A percentile compares a stretch with the other conserved stretches of the same genome.
phyloP scores from a whole-genome alignment of 495 filamentous ascomycete genomes.

The Hyaloscypha bicolor region DNA sequence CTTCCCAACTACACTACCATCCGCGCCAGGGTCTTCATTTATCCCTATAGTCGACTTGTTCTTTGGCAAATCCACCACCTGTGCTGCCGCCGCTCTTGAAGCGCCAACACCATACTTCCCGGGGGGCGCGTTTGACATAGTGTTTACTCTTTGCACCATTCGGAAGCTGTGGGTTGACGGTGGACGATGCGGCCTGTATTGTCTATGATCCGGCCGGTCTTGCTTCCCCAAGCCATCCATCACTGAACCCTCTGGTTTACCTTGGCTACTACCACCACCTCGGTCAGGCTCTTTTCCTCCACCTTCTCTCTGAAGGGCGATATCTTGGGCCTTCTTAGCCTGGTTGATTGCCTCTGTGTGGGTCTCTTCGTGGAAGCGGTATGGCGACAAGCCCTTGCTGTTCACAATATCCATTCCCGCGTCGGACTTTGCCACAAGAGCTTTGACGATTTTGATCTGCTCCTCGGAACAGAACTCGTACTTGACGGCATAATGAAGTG shows the following conservation, averaged over 20 bases:
- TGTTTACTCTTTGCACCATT: not conserved
- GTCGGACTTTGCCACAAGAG: conserved; percentile 30
- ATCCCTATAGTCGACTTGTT: not conserved
- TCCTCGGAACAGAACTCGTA: conserved; percentile 29
- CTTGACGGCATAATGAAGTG: conserved; percentile 36
- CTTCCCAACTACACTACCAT: not conserved
- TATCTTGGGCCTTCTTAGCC: not conserved
- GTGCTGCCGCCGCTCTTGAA: not conserved
- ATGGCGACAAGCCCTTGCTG: conserved; percentile 33
- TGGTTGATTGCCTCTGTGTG: conserved; percentile 7
- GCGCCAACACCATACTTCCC: not conserved
- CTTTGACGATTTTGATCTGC: conserved; percentile 30
- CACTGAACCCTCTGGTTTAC: not conserved
- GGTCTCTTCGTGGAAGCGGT: conserved; percentile 30
- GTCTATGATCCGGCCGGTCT: not conserved
- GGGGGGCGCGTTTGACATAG: conserved; percentile 2
- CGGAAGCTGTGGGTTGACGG: not conserved
- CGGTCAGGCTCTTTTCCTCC: not conserved
- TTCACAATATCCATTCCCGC: conserved; percentile 14
- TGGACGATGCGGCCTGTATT: not conserved
- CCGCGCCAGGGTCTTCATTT: not conserved
- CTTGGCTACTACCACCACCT: not conserved
- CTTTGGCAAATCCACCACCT: not conserved
- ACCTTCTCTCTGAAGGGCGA: not conserved
- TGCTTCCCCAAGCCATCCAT: not conserved